Conservation (phyloP, 2,329 filamentous ascomycete genomes). For the Paracoccidioides lutzii region DNA sequence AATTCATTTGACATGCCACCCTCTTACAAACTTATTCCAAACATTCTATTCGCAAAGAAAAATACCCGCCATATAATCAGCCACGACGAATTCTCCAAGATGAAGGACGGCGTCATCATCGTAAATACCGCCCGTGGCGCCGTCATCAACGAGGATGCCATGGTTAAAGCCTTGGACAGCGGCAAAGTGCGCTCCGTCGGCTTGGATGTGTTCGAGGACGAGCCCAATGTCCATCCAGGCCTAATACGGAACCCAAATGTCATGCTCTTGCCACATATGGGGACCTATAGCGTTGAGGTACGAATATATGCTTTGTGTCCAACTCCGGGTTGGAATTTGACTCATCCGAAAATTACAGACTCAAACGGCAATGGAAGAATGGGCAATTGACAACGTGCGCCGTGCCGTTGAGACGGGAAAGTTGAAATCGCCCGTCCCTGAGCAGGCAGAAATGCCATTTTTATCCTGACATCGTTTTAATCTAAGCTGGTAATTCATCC, state of each 20-base stretch:
- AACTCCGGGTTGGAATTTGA: background rate
- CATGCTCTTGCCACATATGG: constrained; percentile 72
- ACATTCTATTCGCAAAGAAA: constrained; percentile 26
- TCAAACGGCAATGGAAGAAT: constrained; percentile 54
- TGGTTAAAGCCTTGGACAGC: constrained; percentile 57
- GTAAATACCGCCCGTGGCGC: constrained; percentile 75
- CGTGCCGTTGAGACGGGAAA: constrained; percentile 49
- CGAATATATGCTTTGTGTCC: constrained; percentile 7
- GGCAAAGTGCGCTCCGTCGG: constrained; percentile 60
- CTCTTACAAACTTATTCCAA: background rate
- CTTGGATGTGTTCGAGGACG: constrained; percentile 72
- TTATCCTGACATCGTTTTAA: background rate
- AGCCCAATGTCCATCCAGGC: constrained; percentile 62
- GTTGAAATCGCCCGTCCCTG: constrained; percentile 57
- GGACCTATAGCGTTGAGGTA: constrained; percentile 61
- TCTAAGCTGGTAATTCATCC: too few species aligned
- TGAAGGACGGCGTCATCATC: constrained; percentile 66
- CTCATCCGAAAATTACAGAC: constrained; percentile 26
- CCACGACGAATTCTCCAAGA: constrained; percentile 54
- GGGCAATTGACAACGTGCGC: constrained; percentile 58
- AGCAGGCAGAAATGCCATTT: constrained; percentile 41
- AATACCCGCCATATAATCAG: constrained; percentile 66
- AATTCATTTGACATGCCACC: background rate
- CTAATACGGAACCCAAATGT: constrained; percentile 58
- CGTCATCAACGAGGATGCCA: constrained; percentile 67